These are phyloP conservation scores for Colletotrichum echinochloae DNA, from an alignment of 2,329 filamentous ascomycete genomes.

Conservation along the genomic window DNA sequence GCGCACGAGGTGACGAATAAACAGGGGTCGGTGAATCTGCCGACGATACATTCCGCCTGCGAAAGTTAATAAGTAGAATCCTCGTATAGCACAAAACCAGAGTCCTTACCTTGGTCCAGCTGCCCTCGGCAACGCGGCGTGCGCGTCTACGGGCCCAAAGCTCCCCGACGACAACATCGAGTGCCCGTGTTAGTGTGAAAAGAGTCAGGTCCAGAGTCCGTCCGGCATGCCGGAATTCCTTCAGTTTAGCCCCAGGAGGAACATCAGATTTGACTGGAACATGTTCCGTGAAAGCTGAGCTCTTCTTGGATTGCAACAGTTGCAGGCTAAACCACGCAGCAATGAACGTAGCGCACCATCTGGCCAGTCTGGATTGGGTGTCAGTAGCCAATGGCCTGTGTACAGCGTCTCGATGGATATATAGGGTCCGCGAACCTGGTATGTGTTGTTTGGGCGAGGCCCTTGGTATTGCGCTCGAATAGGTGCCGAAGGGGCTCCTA, in stretches of 20 bases:
- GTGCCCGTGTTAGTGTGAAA: constrained; percentile 78
- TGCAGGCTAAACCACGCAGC: constrained; percentile 68
- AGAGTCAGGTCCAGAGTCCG: constrained; percentile 85
- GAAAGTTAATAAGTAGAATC: constrained; percentile 41
- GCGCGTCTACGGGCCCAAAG: constrained; percentile 68
- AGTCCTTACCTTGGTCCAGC: constrained; percentile 60
- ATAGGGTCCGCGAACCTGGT: constrained; percentile 34
- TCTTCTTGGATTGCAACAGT: constrained; percentile 68
- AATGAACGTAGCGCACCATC: constrained; percentile 69
- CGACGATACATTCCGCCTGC: constrained; percentile 55
- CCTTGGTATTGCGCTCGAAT: constrained; percentile 43
- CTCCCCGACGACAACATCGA: constrained; percentile 77
- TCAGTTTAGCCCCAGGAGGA: constrained; percentile 45
- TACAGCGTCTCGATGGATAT: not conserved
- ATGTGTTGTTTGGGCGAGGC: constrained; percentile 44
- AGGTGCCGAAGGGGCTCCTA: constrained; percentile 44
- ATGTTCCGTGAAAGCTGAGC: constrained; percentile 56
- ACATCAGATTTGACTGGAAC: constrained; percentile 48
- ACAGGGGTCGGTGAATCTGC: constrained; percentile 69
- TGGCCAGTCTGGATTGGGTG: constrained; percentile 58
- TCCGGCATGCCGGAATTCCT: constrained; percentile 63
- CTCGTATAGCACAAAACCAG: constrained; percentile 2
- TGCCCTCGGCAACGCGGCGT: constrained; percentile 57
- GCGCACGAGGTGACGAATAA: constrained; percentile 80
- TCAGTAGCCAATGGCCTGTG: constrained; percentile 39